phyloP scores from a whole-genome alignment of 306 rosid genomes.

The Astragalus glycyphyllos region DNA sequence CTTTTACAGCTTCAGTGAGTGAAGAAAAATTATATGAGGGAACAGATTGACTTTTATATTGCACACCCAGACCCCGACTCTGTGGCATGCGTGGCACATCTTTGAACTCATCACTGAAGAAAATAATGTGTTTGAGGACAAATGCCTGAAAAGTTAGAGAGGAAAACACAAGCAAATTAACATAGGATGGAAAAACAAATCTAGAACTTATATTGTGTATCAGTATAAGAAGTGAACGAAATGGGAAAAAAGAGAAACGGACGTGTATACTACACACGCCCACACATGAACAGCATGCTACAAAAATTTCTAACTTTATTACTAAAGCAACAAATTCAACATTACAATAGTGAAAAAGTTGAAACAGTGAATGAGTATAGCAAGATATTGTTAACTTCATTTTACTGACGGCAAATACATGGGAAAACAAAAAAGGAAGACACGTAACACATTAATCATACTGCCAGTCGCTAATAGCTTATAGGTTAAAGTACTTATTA shows the following conservation, averaged over 20 bases:
- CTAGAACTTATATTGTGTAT: constrained; percentile 1
- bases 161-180: constrained; percentile 42
- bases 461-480: not conserved
- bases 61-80: constrained; percentile 53
- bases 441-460: not conserved
- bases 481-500: constrained; percentile 12
- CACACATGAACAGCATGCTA: constrained; percentile 22
- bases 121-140: constrained; percentile 87
- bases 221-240: constrained; percentile 23
- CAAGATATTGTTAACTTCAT: constrained; percentile 9
- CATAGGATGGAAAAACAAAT: constrained; percentile 25
- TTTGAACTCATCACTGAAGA: constrained; percentile 66
- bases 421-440: constrained; percentile 33
- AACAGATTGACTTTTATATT: constrained; percentile 57
- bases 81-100: constrained; percentile 55
- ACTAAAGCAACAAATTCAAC: constrained; percentile 33
- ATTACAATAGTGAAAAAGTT: not conserved
- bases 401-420: constrained; percentile 12
- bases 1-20: constrained; percentile 72
- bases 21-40: constrained; percentile 70
- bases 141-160: constrained; percentile 72
- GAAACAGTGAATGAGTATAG: constrained; percentile 24
- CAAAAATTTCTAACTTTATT: constrained; percentile 27
- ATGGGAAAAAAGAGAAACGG: constrained; percentile 12
- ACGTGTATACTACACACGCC: constrained; percentile 11